Conservation (phyloP, 2,329 filamentous ascomycete species). For the Cyphellophora europaea region DNA sequence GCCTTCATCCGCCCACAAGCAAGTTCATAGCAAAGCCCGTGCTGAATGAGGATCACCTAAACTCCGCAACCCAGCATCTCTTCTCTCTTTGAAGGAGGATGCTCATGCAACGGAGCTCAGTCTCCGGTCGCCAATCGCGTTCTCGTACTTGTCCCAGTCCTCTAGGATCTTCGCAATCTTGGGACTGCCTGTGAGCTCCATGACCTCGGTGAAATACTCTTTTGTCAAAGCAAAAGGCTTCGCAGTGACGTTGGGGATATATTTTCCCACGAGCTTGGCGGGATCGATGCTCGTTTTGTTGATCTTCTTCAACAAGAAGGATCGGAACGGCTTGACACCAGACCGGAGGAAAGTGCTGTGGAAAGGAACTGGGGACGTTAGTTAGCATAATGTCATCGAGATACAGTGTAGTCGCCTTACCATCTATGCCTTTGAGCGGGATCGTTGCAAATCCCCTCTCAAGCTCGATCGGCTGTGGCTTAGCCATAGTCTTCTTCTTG, state of each 20-base stretch:
- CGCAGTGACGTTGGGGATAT: conserved; percentile 97
- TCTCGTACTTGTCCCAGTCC: conserved; percentile 70
- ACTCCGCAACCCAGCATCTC: no score
- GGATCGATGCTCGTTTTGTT: conserved; percentile 98
- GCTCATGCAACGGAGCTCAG: not conserved
- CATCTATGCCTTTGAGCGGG: conserved; percentile 91
- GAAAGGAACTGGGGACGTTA: conserved; percentile 58
- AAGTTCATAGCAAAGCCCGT: no score
- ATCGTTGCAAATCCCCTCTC: conserved; percentile 96
- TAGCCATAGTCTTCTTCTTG: conserved; percentile 76
- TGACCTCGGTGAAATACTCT: conserved; percentile 99
- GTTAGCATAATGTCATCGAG: not conserved
- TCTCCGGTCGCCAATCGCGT: conserved; percentile 15
- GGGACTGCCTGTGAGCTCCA: conserved; percentile 75
- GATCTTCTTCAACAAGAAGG: conserved; percentile 98
- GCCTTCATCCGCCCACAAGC: no score
- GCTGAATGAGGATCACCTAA: no score
- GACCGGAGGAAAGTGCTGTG: conserved; percentile 97
- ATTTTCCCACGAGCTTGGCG: conserved; percentile 92
- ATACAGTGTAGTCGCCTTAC: conserved; percentile 29
- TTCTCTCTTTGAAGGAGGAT: no score
- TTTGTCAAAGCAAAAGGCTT: conserved; percentile 90
- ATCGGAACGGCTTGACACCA: conserved; percentile 97
- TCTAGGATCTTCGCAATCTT: conserved; percentile 52
- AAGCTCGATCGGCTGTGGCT: conserved; percentile 79